Percentiles rank a stretch among this genome's conserved stretches.
phyloP scores from a whole-genome alignment of 257 asterid genomes.

The Voacanga thouarsii region DNA sequence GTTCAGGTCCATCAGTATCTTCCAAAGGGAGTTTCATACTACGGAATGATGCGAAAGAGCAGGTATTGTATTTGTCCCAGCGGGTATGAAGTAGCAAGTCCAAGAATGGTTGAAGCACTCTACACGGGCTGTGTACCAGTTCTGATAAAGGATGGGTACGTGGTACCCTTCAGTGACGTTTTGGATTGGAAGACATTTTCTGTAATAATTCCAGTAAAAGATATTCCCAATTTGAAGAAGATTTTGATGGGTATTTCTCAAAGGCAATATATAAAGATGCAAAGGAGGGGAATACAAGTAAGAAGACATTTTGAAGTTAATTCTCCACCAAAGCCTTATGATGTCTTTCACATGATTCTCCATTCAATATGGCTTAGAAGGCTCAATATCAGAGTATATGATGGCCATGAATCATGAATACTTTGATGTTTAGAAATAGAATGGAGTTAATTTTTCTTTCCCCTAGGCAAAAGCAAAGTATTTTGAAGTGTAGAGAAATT shows the following conservation, averaged over 20 bases:
- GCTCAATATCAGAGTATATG: conserved; percentile 47
- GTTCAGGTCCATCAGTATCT: conserved; percentile 60
- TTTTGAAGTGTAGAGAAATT: background rate
- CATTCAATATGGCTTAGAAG: conserved; percentile 91
- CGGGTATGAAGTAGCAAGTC: conserved; percentile 82
- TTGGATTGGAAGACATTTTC: conserved; percentile 69
- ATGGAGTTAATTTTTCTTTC: background rate
- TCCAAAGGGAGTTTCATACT: conserved; percentile 56
- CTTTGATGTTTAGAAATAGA: background rate
- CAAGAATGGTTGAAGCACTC: conserved; percentile 74
- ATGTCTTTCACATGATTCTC: conserved; percentile 81
- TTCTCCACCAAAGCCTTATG: conserved; percentile 61
- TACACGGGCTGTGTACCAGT: conserved; percentile 79
- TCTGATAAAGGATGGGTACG: conserved; percentile 54
- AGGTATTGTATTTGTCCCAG: conserved; percentile 79
- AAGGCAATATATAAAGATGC: conserved; percentile 66
- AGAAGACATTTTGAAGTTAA: conserved; percentile 78
- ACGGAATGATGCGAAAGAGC: conserved; percentile 61
- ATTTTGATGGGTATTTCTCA: conserved; percentile 59
- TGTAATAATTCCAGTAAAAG: conserved; percentile 43
- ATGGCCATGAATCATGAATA: conserved; percentile 36
- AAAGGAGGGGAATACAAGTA: conserved; percentile 55
- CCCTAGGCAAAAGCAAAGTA: background rate
- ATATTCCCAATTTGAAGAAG: conserved; percentile 54
- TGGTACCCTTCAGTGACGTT: conserved; percentile 73